Base-by-base conservation (phyloP, 441 rosid species). In the Pelargonium citronellum region DNA sequence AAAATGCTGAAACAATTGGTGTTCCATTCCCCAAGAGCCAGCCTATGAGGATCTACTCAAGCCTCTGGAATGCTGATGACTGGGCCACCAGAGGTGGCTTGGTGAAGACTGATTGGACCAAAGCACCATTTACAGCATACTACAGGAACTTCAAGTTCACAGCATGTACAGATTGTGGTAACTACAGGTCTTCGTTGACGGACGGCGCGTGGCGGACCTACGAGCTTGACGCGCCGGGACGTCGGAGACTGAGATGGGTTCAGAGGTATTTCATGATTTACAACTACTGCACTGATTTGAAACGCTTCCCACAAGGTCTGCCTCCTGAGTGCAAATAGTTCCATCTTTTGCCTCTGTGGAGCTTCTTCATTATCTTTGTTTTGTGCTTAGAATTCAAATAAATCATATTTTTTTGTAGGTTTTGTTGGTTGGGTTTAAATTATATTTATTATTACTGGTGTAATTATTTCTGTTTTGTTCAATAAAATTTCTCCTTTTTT, bases 41-140 rank as follows among this genome's bases (percentile, higher is more conserved):
- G 16, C 74, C 84, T 0, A 83, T 86, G 91, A 82, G 80, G 69
- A 76, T 79, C 1, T 83, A 86, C 81, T 82, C 91, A 4, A 89
- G 87, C 70, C 79, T 87, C 0, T 89, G 91, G 92, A 81, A 89
- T 68, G 92, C 87, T 19, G 89, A 87, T 70, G 80, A 81, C 60
- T 83, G 89, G 41, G 41, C 41, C 1, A 37, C 90, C 3, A 82
- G 79, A 70, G 93, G 93, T 0, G 93, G 96, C 2, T 67, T 39
- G 1, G 79, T 79, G 13, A 88, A 88, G 79, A 86, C 76, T 8
- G 87, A 87, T 46, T 84, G 90, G 87, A 74, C 30, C 16, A 70
- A 69, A 12, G 84, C 88, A 20, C 91, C 91, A 9, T 89, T 87
- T 65, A 75, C 79, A 1, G 89, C 92, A 46, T 73, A 71, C 6